These are phyloP conservation scores for Trypanosoma cruzi DNA, from an alignment of 208 protist genomes.

Conservation along the genomic window DNA sequence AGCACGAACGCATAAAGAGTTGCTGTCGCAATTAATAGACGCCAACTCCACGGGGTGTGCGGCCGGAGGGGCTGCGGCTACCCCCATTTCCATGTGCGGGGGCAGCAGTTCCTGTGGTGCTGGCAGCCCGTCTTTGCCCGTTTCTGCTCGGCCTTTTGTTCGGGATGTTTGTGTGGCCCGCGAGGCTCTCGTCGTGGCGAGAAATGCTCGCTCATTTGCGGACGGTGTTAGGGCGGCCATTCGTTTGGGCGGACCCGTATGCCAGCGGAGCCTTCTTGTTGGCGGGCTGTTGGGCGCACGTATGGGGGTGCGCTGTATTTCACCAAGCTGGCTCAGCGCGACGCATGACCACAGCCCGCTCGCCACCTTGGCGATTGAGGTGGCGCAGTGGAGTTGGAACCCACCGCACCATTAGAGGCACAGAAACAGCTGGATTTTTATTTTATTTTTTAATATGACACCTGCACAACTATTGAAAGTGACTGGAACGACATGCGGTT, in stretches of 20 bases:
- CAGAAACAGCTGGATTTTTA: background rate
- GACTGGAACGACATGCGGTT: background rate
- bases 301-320: constrained; percentile 66
- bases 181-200: constrained; percentile 64
- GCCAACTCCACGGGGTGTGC: background rate
- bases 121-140: background rate
- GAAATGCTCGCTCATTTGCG: constrained; percentile 41
- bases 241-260: constrained; percentile 38
- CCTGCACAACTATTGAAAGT: background rate
- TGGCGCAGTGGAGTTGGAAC: constrained; percentile 90
- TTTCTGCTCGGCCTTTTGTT: constrained; percentile 27
- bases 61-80: background rate
- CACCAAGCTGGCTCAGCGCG: constrained; percentile 73
- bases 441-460: background rate
- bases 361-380: constrained; percentile 65
- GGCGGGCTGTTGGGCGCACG: constrained; percentile 77
- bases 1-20: background rate
- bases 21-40: background rate
- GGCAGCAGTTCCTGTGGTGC: background rate
- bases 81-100: background rate
- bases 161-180: constrained; percentile 47
- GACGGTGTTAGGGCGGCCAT: constrained; percentile 64
- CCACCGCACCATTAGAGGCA: constrained; percentile 52
- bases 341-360: constrained; percentile 64
- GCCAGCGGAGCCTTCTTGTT: constrained; percentile 79